These are phyloP conservation scores for Xanthoceras sorbifolium DNA, from an alignment of 345 rosid genomes.

Conservation along the genomic window DNA sequence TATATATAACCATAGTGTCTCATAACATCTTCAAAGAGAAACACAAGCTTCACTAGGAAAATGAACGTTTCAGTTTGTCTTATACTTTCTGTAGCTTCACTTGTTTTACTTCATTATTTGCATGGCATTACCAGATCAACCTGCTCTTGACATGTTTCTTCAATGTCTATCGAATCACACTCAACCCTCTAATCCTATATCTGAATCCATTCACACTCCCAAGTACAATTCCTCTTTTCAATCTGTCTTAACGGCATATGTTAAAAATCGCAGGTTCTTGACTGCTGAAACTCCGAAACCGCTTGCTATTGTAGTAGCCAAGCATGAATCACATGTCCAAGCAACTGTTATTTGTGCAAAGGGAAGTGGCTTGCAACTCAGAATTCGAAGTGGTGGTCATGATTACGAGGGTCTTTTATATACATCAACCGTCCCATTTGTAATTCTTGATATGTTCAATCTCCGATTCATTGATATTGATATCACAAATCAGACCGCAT, in stretches of 20 bases:
- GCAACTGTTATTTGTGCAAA: slow-evolving; percentile 54
- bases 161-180: slow-evolving; percentile 40
- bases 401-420: slow-evolving; percentile 76
- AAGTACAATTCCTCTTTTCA: slow-evolving; percentile 45
- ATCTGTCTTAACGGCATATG: slow-evolving; percentile 40
- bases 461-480: slow-evolving; percentile 56
- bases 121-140: background rate
- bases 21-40: too few relatives aligned
- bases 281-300: slow-evolving; percentile 55
- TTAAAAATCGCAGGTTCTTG: slow-evolving; percentile 43
- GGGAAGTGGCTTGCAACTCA: slow-evolving; percentile 42
- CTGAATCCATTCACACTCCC: slow-evolving; percentile 27
- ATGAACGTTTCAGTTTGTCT: background rate
- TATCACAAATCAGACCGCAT: slow-evolving; percentile 44
- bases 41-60: background rate
- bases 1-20: too few relatives aligned
- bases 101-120: background rate
- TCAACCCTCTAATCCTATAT: slow-evolving; percentile 31
- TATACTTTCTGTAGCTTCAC: background rate
- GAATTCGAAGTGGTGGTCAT: slow-evolving; percentile 81
- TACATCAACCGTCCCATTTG: slow-evolving; percentile 44
- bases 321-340: slow-evolving; percentile 59
- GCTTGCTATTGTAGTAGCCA: slow-evolving; percentile 53
- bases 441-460: slow-evolving; percentile 58
- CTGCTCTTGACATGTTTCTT: slow-evolving; percentile 38